phyloP scores from a whole-genome alignment of 306 rosid species.

The Prunus fruticosa region DNA sequence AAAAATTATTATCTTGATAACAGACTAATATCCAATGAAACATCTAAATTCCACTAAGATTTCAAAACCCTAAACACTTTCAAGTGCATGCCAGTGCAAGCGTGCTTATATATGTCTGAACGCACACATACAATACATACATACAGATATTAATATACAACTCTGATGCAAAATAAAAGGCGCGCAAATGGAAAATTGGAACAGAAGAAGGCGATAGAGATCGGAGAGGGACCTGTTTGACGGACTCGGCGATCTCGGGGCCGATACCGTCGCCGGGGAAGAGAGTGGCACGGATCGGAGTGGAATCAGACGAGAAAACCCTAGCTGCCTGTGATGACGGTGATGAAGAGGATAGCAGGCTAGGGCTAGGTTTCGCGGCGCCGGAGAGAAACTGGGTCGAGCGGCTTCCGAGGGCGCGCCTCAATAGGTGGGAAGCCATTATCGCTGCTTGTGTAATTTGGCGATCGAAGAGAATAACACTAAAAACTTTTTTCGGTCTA shows the following conservation, averaged over 20 bases:
- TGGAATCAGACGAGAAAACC: conserved; percentile 57
- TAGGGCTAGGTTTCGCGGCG: conserved; percentile 19
- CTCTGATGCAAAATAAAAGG: background rate
- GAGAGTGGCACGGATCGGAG: conserved; percentile 87
- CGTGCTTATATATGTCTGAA: background rate
- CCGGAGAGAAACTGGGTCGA: conserved; percentile 35
- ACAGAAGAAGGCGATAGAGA: background rate
- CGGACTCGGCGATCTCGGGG: conserved; percentile 94
- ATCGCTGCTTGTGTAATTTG: background rate
- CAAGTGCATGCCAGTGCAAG: background rate
- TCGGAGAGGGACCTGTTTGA: conserved; percentile 62
- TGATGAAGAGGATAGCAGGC: background rate
- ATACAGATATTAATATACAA: background rate
- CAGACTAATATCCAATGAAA: background rate
- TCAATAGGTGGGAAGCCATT: conserved; percentile 72
- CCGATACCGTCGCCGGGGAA: conserved; percentile 99
- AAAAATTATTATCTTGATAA: background rate
- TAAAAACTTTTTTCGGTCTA: background rate
- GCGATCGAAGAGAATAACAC: background rate
- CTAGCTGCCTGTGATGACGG: conserved; percentile 18
- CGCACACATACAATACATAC: background rate
- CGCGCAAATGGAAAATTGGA: background rate
- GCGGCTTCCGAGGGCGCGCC: conserved; percentile 68
- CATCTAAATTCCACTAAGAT: background rate
- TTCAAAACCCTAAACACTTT: conserved; percentile 11